Evolutionary conservation across 73 alveolate genomes (phyloP).

Genomic region (Paramecium pentaurelia): DNA sequence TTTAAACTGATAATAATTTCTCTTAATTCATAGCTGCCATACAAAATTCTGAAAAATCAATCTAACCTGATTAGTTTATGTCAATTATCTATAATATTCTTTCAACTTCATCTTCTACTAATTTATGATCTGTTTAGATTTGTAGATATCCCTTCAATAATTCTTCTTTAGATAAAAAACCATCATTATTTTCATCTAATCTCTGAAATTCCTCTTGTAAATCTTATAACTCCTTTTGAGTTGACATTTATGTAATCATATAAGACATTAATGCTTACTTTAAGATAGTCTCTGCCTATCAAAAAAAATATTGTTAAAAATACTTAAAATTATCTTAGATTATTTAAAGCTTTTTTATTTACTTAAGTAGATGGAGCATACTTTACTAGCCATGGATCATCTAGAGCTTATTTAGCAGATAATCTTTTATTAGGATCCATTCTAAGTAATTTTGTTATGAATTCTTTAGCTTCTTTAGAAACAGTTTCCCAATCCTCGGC

Average conservation of each 20-base stretch:
- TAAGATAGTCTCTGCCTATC: slow-evolving; percentile 43
- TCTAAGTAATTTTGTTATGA: slow-evolving; percentile 55
- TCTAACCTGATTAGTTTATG: slow-evolving; percentile 16
- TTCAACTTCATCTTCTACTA: slow-evolving; percentile 14
- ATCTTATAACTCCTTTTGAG: slow-evolving; percentile 60
- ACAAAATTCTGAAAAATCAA: slow-evolving; percentile 52
- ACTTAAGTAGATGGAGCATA: slow-evolving; percentile 26
- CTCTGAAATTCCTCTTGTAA: slow-evolving; percentile 57
- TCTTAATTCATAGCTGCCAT: slow-evolving; percentile 63
- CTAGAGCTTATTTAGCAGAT: slow-evolving; percentile 59
- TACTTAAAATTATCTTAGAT: slow-evolving; percentile 44
- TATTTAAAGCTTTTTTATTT: neutral
- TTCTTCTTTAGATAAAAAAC: slow-evolving; percentile 66
- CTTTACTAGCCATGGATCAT: slow-evolving; percentile 60
- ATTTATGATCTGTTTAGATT: neutral
- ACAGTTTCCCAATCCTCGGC: slow-evolving; percentile 63
- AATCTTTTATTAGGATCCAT: slow-evolving; percentile 61
- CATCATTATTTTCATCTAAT: slow-evolving; percentile 69
- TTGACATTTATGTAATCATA: slow-evolving; percentile 58
- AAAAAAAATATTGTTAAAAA: neutral
- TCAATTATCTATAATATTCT: slow-evolving; percentile 1
- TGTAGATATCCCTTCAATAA: slow-evolving; percentile 55
- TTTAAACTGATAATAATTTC: slow-evolving; percentile 49
- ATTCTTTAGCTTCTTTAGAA: slow-evolving; percentile 65
- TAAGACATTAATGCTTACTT: slow-evolving; percentile 68